Evolutionary conservation across 78 protist species (phyloP).

Genomic region (Ministeria vibrans): DNA sequence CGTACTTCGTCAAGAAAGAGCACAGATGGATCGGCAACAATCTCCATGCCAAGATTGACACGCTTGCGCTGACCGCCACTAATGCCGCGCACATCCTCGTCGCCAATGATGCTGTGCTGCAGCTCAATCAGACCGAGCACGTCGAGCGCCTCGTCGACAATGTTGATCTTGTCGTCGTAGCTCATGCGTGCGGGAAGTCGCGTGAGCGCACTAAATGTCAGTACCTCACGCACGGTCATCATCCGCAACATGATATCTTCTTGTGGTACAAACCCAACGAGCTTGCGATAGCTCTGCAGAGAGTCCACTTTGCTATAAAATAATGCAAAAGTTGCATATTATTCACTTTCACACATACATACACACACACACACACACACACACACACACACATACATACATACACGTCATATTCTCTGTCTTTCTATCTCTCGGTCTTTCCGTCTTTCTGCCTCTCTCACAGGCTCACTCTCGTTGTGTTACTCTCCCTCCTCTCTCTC

Average conservation of each 20-base stretch:
- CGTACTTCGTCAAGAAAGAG: constrained; percentile 40
- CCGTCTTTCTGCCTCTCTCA: too few relatives aligned
- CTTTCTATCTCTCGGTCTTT: too few relatives aligned
- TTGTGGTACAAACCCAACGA: constrained; percentile 38
- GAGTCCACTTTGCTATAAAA: constrained; percentile 17
- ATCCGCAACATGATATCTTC: constrained; percentile 30
- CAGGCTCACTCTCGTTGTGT: too few relatives aligned
- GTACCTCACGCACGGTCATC: constrained; percentile 24
- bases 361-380: too few relatives aligned
- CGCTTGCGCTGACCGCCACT: constrained; percentile 69
- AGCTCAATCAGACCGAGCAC: neutral
- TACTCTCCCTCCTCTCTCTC: too few relatives aligned
- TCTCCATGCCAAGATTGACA: constrained; percentile 35
- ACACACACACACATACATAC: too few relatives aligned
- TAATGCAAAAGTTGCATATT: too few relatives aligned
- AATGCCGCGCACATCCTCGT: constrained; percentile 35
- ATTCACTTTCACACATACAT: too few relatives aligned
- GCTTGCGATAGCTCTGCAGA: neutral
- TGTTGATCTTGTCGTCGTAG: neutral
- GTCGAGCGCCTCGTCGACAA: neutral
- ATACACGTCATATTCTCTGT: too few relatives aligned
- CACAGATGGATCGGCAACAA: constrained; percentile 29
- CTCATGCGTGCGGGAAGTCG: constrained; percentile 1
- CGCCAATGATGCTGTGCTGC: neutral
- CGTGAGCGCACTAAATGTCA: neutral